Base-by-base conservation (phyloP, 1,284 basidiomycete genomes). In the Coriolopsis trogii region DNA sequence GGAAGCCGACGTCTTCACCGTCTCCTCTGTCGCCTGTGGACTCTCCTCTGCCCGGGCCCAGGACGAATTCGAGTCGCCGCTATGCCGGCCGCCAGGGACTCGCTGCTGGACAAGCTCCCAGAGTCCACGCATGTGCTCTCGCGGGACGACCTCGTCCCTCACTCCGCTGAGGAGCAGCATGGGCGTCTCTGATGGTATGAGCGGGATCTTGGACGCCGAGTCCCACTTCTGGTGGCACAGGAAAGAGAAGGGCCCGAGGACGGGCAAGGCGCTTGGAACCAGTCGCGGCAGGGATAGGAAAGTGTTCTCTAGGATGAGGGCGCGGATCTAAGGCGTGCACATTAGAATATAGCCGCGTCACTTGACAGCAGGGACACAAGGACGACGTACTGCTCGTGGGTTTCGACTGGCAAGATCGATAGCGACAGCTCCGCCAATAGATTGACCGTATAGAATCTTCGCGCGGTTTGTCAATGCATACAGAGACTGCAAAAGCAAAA, bases 341-440 rank as follows among this genome's bases (percentile, higher is more conserved):
- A n/a, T n/a, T n/a, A n/a, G n/a, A n/a, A n/a, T n/a, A n/a, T n/a
- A n/a, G n/a, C n/a, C n/a, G n/a, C n/a, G n/a, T n/a, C n/a, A n/a
- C n/a, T n/a, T n/a, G n/a, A n/a, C n/a, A n/a, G n/a, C n/a, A n/a
- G n/a, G n/a, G n/a, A n/a, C n/a, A n/a, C n/a, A n/a, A n/a, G n/a
- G n/a, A n/a, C n/a, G n/a, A n/a, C 71, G 41, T 51, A 89, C 90
- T 62, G 84, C 81, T 24, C 79, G 72, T 0, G 89, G 82, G 66
- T 95, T 95, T 31, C 82, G 80, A 49, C 85, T 87, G 0, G 91
- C 91, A 4, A 97, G 84, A 68, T 95, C 89, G 45, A 98, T 89
- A 12, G 91, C 81, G 1, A 98, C 95, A 0, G 95, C 95, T n/a
- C 95, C 95, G 13, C 96, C 96, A 25, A 99, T 93, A 6, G 91